Percentiles rank a stretch among this genome's conserved stretches.
These are phyloP conservation scores for Aspergillus taichungensis DNA, from an alignment of 495 filamentous ascomycete species.

Conservation along the genomic window DNA sequence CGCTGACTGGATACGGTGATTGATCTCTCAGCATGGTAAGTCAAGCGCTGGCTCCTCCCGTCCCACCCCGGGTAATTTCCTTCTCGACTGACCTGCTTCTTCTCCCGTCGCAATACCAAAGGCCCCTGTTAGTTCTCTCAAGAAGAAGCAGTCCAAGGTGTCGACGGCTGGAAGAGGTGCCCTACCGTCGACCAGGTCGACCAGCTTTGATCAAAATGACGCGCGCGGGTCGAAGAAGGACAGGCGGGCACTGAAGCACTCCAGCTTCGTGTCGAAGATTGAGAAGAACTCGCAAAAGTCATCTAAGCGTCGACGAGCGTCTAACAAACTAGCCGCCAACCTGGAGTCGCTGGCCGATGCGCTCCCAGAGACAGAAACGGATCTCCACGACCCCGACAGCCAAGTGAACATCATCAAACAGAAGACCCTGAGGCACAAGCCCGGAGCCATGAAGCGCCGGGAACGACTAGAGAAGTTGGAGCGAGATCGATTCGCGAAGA, in stretches of 20 bases:
- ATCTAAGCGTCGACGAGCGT: slow-evolving; percentile 54
- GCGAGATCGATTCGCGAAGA: slow-evolving; percentile 71
- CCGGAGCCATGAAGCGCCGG: slow-evolving; percentile 75
- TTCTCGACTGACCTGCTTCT: slow-evolving; percentile 2
- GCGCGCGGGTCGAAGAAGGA: slow-evolving; percentile 65
- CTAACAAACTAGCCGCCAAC: slow-evolving; percentile 68
- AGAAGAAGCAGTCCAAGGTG: slow-evolving; percentile 17
- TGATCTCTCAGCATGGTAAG: too few species aligned
- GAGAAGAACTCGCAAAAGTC: slow-evolving; percentile 47
- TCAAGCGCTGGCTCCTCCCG: neutral
- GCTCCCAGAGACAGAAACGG: slow-evolving; percentile 49
- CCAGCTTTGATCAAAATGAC: slow-evolving; percentile 24
- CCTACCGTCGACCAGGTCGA: slow-evolving; percentile 15
- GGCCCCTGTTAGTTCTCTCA: slow-evolving; percentile 22
- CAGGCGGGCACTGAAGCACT: slow-evolving; percentile 69
- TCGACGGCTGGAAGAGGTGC: slow-evolving; percentile 18
- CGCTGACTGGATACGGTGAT: too few species aligned
- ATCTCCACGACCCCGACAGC: slow-evolving; percentile 23
- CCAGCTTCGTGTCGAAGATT: slow-evolving; percentile 64
- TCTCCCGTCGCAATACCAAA: slow-evolving; percentile 5
- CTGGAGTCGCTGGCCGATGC: slow-evolving; percentile 71
- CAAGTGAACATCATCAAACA: slow-evolving; percentile 49
- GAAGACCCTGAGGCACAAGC: slow-evolving; percentile 60
- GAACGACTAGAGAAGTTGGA: slow-evolving; percentile 69
- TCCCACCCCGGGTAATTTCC: neutral